A percentile compares a stretch with the other conserved stretches of the same genome.
These are phyloP conservation scores for Taphrina sp. DNA, from an alignment of 1,139 yeast species.

Conservation along the genomic window DNA sequence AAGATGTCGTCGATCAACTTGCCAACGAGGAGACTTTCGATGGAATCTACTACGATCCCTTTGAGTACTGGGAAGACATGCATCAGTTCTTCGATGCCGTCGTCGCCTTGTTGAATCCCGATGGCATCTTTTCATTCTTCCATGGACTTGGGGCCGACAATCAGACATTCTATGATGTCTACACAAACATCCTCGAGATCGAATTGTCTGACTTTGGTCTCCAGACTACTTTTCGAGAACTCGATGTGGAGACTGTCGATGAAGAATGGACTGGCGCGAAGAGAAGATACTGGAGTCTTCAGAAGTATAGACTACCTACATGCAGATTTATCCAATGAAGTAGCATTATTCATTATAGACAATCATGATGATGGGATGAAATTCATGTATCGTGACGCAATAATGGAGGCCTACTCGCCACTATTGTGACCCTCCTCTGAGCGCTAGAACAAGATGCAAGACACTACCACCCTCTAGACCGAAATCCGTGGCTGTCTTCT, in stretches of 20 bases:
- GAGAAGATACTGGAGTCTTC: constrained; percentile 63
- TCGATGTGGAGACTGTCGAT: constrained; percentile 40
- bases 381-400: no score
- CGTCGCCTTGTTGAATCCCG: constrained; percentile 78
- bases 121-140: constrained; percentile 82
- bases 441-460: constrained; percentile 80
- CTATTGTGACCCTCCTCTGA: constrained; percentile 98
- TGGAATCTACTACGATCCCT: constrained; percentile 92
- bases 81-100: constrained; percentile 75
- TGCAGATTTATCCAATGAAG: constrained; percentile 25
- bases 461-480: constrained; percentile 68
- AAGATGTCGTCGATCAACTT: constrained; percentile 66
- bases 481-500: constrained; percentile 64
- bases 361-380: not conserved
- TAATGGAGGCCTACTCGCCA: no score
- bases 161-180: constrained; percentile 82
- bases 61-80: constrained; percentile 85
- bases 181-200: constrained; percentile 73
- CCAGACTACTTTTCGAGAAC: constrained; percentile 52
- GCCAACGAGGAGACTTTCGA: constrained; percentile 68
- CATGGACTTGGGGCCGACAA: constrained; percentile 97
- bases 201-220: constrained; percentile 81
- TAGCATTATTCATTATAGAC: not conserved
- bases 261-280: constrained; percentile 67
- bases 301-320: constrained; percentile 34